These are phyloP conservation scores for Penicillium sp. DNA, from an alignment of 2,329 filamentous ascomycete species.

Conservation along the genomic window DNA sequence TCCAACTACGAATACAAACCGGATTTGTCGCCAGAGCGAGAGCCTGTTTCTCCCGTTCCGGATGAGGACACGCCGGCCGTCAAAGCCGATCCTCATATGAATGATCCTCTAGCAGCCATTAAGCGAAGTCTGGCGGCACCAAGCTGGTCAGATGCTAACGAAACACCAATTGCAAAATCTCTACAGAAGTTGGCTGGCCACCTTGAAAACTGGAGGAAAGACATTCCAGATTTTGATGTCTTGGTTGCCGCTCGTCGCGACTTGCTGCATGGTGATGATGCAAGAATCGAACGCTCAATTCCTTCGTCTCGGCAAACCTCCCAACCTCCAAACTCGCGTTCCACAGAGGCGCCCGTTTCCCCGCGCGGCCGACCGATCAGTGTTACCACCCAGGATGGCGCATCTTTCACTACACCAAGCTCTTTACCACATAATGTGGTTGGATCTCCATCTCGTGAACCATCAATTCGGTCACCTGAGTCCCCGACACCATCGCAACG, in stretches of 20 bases:
- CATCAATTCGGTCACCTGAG: conserved; percentile 14
- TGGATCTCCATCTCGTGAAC: conserved; percentile 23
- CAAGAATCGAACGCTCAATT: conserved; percentile 15
- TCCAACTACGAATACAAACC: conserved; percentile 53
- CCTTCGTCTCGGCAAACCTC: conserved; percentile 21
- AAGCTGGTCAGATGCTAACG: conserved; percentile 46
- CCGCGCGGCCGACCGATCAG: conserved; percentile 24
- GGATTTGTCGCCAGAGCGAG: conserved; percentile 13
- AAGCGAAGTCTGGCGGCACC: conserved; percentile 39
- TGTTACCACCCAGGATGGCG: conserved; percentile 10
- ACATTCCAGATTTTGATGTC: conserved; percentile 69
- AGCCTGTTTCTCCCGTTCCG: neutral
- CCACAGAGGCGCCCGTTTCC: conserved; percentile 13
- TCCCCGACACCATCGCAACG: conserved; percentile 12
- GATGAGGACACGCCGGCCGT: conserved; percentile 32
- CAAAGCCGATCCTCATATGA: conserved; percentile 31
- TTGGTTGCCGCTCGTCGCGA: conserved; percentile 59
- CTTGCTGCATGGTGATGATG: conserved; percentile 33
- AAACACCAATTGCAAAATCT: conserved; percentile 49
- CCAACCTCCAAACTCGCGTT: conserved; percentile 17
- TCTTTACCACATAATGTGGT: conserved; percentile 19
- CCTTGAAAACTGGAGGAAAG: conserved; percentile 57
- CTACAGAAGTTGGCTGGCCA: conserved; percentile 61
- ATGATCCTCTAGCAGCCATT: conserved; percentile 24
- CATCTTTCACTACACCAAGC: conserved; percentile 3